phyloP scores from a whole-genome alignment of 768 basidiomycete genomes.

The Podaxis carcinomalis region DNA sequence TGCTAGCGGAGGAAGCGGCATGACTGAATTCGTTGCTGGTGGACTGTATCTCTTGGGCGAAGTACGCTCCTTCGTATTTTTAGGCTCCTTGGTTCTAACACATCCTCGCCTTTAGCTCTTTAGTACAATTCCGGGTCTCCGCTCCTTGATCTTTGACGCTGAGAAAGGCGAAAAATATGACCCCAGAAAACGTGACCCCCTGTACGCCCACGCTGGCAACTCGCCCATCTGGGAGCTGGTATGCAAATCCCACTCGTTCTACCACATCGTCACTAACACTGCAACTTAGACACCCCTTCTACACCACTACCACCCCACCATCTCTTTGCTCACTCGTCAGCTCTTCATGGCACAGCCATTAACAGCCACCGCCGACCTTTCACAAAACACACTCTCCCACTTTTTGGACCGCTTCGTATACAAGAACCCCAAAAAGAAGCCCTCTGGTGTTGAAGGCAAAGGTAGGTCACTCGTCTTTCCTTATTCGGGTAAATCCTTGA shows the following conservation, averaged over 20 bases:
- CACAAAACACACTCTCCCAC: conserved; percentile 88
- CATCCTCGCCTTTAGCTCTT: conserved; percentile 29
- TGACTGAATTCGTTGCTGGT: conserved; percentile 85
- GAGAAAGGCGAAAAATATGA: conserved; percentile 56
- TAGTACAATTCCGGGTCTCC: conserved; percentile 36
- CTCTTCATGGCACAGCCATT: conserved; percentile 69
- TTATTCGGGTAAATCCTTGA: not conserved
- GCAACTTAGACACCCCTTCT: conserved; percentile 64
- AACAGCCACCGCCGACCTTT: conserved; percentile 82
- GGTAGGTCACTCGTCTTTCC: not conserved
- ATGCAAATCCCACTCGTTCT: conserved; percentile 22
- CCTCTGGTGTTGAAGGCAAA: conserved; percentile 17
- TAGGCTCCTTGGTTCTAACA: not conserved
- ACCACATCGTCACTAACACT: not conserved
- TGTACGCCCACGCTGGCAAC: conserved; percentile 74
- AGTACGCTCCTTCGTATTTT: conserved; percentile 37
- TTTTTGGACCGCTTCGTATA: conserved; percentile 98
- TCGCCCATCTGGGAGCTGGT: conserved; percentile 91
- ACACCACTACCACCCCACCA: conserved; percentile 85
- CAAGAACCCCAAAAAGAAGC: conserved; percentile 84
- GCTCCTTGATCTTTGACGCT: conserved; percentile 31
- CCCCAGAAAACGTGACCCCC: conserved; percentile 85
- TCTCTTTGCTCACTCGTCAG: conserved; percentile 83
- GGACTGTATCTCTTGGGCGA: conserved; percentile 86
- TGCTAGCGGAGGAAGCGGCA: conserved; percentile 62